A percentile compares a stretch with the other conserved stretches of the same genome.
Conservation (phyloP, 2,329 filamentous ascomycete species). For the Bimuria novae-zelandiae region DNA sequence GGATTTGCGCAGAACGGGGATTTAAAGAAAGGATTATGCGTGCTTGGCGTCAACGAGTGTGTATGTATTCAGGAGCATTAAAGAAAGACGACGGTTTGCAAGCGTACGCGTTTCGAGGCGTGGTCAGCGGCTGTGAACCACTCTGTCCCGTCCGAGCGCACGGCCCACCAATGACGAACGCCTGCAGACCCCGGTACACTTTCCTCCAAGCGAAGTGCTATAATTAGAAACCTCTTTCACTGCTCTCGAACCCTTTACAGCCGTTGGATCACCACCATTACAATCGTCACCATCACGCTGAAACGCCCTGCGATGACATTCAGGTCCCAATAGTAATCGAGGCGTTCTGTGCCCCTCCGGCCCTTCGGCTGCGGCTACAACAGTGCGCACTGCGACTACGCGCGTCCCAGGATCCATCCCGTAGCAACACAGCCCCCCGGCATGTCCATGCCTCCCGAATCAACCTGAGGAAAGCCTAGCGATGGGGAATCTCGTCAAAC, state of each 20-base stretch:
- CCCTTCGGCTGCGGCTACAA: not conserved
- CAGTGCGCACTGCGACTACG: constrained; percentile 6
- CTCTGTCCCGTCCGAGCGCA: not conserved
- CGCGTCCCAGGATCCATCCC: constrained; percentile 9
- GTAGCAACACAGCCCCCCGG: constrained; percentile 1
- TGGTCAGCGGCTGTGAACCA: constrained; percentile 8
- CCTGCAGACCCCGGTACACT: not conserved
- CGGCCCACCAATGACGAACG: constrained; percentile 9
- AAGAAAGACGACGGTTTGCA: not conserved
- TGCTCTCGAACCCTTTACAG: too few species aligned
- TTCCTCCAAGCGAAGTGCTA: not conserved
- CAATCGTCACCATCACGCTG: too few species aligned
- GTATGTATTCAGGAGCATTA: not conserved
- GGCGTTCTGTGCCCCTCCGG: too few species aligned
- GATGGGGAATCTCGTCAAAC: too few species aligned
- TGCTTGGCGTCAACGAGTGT: not conserved
- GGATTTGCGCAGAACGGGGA: not conserved
- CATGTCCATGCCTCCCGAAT: not conserved
- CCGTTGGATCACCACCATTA: not conserved
- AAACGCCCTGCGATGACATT: too few species aligned
- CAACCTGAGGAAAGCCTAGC: not conserved
- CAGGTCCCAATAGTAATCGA: too few species aligned
- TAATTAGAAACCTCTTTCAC: constrained; percentile 6
- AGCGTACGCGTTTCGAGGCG: constrained; percentile 10
- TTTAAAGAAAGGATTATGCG: not conserved